Evolutionary conservation across 179 eudicot genomes (phyloP).

Genomic region (Carnegiea gigantea): DNA sequence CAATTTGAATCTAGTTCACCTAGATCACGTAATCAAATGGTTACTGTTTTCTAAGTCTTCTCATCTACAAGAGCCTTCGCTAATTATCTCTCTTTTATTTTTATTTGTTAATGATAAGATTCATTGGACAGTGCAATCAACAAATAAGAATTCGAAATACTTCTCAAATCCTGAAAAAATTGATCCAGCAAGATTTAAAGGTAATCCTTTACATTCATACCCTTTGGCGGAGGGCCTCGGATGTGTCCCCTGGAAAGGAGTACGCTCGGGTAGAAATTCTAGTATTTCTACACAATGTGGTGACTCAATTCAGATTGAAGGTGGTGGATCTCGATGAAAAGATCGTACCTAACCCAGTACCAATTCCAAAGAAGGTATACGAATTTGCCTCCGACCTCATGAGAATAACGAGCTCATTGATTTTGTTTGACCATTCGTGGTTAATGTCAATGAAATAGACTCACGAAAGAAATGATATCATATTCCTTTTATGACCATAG

Average conservation of each 20-base stretch:
- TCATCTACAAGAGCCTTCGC: no score
- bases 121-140: constrained; percentile 20
- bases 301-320: constrained; percentile 10
- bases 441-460: no score
- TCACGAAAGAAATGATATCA: no score
- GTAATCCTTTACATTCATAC: constrained; percentile 22
- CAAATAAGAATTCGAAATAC: constrained; percentile 25
- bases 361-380: background rate
- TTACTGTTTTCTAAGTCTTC: no score
- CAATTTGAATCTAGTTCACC: no score
- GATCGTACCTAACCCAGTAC: background rate
- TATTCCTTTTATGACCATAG: no score
- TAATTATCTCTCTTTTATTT: no score
- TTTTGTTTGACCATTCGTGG: no score
- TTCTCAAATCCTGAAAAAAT: constrained; percentile 19
- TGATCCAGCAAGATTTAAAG: constrained; percentile 35
- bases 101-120: background rate
- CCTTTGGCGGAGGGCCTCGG: constrained; percentile 30
- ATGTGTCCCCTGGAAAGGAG: constrained; percentile 21
- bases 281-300: constrained; percentile 19
- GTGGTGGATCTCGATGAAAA: constrained; percentile 15
- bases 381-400: constrained; percentile 6
- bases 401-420: background rate
- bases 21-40: background rate
- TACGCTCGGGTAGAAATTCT: constrained; percentile 13